Evolutionary conservation across 768 basidiomycete species (phyloP), one percentile per base, ranked within the genome.

Genomic region (Phanerodontia chrysosporium): DNA sequence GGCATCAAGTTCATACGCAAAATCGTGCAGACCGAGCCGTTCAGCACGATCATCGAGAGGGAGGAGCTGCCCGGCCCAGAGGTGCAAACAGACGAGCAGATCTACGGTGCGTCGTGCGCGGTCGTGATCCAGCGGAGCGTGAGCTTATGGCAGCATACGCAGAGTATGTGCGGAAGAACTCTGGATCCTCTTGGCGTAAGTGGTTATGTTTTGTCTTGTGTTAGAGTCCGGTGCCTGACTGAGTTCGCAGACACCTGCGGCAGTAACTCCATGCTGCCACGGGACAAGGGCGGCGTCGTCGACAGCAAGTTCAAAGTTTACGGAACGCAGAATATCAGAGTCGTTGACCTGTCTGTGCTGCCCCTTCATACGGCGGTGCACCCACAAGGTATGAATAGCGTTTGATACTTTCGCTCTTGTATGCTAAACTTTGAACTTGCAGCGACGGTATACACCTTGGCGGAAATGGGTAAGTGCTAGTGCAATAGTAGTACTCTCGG

Each of bases 321-420:
- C 60, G 79, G 78, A 10, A 78, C 78, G 2, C 63, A 59, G n/a
- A 82, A 82, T 58, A 45, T 82, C 28, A 76, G 81, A 8, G 78
- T 82, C 22, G 78, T 72, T 9, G 81, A 82, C 62, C 49, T 73
- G 4, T 78, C 78, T 1, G 65, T 81, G 39, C 32, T 55, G 8
- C 53, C 53, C 4, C 30, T 55, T 6, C 53, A 55, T 10, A 35
- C 35, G 10, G 53, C 32, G 6, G 36, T 39, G 6, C 53, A 55
- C 24, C 29, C 53, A 21, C 35, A 42, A n/a, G 30, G 46, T 48
- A 42, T 42, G 39, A 4, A 12, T 18, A 5, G 18, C 4, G 4
- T 18, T 4, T 42, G 8, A 12, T 42, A 9, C 10, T 4, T 18
- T 18, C 8, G 18, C 16, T 7, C 18, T 42, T n/a, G n/a, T n/a